A percentile compares a stretch with the other conserved stretches of the same genome.
Evolutionary conservation across 257 asterid species (phyloP).

Genomic region (Mentha longifolia): DNA sequence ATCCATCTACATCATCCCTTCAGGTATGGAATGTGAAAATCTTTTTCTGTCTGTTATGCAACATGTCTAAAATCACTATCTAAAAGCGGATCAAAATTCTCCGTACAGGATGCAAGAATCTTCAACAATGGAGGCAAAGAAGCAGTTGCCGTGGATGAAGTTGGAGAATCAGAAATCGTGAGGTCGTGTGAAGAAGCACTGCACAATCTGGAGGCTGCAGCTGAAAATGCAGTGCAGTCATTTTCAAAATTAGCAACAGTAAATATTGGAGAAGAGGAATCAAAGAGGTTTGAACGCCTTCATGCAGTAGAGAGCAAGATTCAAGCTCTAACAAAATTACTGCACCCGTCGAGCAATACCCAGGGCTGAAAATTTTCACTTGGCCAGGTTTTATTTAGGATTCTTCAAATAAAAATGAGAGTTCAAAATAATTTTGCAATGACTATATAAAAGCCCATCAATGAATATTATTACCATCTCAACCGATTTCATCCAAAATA

Average conservation of each 20-base stretch:
- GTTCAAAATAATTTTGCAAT: background rate
- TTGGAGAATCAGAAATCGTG: constrained; percentile 31
- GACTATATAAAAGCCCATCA: background rate
- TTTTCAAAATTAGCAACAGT: constrained; percentile 43
- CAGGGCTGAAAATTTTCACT: constrained; percentile 28
- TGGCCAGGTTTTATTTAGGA: background rate
- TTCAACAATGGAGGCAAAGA: constrained; percentile 22
- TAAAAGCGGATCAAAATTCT: constrained; percentile 3
- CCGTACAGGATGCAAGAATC: constrained; percentile 34
- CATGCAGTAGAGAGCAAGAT: constrained; percentile 49
- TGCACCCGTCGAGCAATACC: constrained; percentile 36
- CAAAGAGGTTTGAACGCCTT: constrained; percentile 36
- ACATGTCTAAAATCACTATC: background rate
- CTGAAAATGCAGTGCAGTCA: constrained; percentile 52
- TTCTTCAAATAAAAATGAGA: background rate
- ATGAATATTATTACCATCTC: no score
- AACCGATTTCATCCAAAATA: background rate
- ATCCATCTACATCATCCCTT: constrained; percentile 20
- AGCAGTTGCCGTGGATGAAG: constrained; percentile 24
- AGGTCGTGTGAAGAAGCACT: constrained; percentile 53
- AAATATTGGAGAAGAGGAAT: constrained; percentile 34
- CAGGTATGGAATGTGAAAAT: constrained; percentile 32
- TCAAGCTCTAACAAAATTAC: constrained; percentile 45
- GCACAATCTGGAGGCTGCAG: constrained; percentile 55
- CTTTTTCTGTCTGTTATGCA: background rate